A percentile compares a stretch with the other conserved stretches of the same genome.
Conservation (phyloP, 495 filamentous ascomycete species). For the Daldinia grandis region DNA sequence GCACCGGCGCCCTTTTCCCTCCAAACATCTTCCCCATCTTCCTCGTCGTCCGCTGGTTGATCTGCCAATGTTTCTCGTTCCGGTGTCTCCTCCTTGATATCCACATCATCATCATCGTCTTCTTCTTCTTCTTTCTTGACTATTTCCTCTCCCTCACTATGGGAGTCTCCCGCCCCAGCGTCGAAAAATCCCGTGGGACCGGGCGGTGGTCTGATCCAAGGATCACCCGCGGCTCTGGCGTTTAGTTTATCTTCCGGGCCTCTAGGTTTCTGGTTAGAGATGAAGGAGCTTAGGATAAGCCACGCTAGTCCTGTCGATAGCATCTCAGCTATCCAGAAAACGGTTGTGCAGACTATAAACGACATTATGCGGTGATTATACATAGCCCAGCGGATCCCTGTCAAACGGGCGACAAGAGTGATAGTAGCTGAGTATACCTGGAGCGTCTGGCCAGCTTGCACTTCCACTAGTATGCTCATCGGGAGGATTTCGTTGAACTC, state of each 20-base stretch:
- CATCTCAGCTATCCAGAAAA: conserved; percentile 81
- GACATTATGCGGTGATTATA: conserved; percentile 76
- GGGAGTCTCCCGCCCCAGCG: conserved; percentile 37
- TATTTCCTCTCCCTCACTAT: conserved; percentile 33
- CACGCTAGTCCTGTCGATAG: conserved; percentile 66
- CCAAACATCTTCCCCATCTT: conserved; percentile 46
- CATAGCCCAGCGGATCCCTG: conserved; percentile 85
- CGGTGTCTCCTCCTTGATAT: conserved; percentile 39
- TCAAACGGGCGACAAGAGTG: conserved; percentile 73
- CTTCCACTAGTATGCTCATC: conserved; percentile 65
- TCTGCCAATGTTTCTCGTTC: conserved; percentile 44
- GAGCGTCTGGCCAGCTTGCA: conserved; percentile 71
- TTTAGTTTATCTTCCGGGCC: conserved; percentile 44
- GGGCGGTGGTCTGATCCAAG: not conserved
- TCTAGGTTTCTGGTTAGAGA: conserved; percentile 21
- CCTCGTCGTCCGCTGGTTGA: conserved; percentile 51
- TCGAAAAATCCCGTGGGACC: not conserved
- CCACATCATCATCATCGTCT: conserved; percentile 46
- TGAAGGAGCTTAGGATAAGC: conserved; percentile 54
- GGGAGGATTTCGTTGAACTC: conserved; percentile 71
- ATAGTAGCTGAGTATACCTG: conserved; percentile 78
- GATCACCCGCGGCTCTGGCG: conserved; percentile 33
- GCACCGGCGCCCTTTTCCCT: conserved; percentile 59
- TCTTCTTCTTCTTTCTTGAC: conserved; percentile 43
- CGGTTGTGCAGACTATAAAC: conserved; percentile 68